Conservation (phyloP, 2,329 filamentous ascomycete genomes). For the Pezicula rhizophila region DNA sequence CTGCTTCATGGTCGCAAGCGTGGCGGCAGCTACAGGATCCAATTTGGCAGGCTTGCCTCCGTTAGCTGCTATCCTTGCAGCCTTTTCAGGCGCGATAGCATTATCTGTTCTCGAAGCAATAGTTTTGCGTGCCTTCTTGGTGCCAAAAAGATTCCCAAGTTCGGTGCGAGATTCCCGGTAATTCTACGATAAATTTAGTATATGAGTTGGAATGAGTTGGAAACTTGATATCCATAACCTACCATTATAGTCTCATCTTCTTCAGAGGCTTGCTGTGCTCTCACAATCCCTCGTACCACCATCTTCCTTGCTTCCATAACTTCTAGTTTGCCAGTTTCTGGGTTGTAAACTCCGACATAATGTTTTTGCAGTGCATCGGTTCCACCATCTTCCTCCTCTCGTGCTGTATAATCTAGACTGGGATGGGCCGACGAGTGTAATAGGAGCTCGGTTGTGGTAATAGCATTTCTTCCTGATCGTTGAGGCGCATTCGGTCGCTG, state of each 20-base stretch:
- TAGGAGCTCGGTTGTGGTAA: slow-evolving; percentile 40
- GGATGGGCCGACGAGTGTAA: slow-evolving; percentile 52
- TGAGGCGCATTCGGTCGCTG: slow-evolving; percentile 18
- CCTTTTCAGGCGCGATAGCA: slow-evolving; percentile 46
- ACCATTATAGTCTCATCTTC: slow-evolving; percentile 36
- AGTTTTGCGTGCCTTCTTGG: slow-evolving; percentile 78
- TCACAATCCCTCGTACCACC: slow-evolving; percentile 51
- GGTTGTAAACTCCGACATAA: slow-evolving; percentile 60
- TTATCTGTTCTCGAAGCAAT: slow-evolving; percentile 65
- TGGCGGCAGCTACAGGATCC: slow-evolving; percentile 48
- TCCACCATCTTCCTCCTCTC: slow-evolving; percentile 41
- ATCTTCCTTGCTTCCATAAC: slow-evolving; percentile 61
- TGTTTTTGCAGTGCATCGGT: slow-evolving; percentile 47
- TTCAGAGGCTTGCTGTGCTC: slow-evolving; percentile 45
- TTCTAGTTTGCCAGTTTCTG: slow-evolving; percentile 50
- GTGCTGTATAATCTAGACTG: slow-evolving; percentile 53
- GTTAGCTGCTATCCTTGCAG: slow-evolving; percentile 30
- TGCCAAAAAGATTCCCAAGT: slow-evolving; percentile 74
- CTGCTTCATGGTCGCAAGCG: slow-evolving; percentile 58
- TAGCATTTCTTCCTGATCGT: slow-evolving; percentile 16
- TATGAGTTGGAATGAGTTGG: slow-evolving; percentile 11
- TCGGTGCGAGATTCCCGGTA: slow-evolving; percentile 58
- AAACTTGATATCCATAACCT: slow-evolving; percentile 2
- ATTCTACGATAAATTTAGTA: slow-evolving; percentile 33
- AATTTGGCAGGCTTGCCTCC: slow-evolving; percentile 40